Percentiles rank a stretch among this genome's conserved stretches.
Evolutionary conservation across 352 stramenopile species (phyloP).

Genomic region (Globisporangium irregulare): DNA sequence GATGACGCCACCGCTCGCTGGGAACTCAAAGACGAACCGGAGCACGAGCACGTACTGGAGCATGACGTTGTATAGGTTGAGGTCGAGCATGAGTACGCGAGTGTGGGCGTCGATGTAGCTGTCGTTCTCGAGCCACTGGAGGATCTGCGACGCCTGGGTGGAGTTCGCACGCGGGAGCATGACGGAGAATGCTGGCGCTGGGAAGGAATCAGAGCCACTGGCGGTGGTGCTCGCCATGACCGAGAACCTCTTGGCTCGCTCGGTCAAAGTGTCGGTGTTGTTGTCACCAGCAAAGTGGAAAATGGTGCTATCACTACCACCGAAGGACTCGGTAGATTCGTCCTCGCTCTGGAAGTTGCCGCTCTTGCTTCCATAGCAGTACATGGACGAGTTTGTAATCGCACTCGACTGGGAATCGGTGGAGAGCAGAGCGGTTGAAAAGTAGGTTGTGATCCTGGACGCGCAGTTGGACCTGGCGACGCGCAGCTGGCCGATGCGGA

Average conservation of each 20-base stretch:
- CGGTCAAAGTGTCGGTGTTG: constrained; percentile 24
- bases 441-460: constrained; percentile 28
- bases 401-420: not conserved
- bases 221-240: constrained; percentile 25
- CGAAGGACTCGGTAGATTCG: constrained; percentile 24
- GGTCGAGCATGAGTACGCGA: constrained; percentile 39
- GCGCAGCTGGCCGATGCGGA: constrained; percentile 48
- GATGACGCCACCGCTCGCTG: constrained; percentile 34
- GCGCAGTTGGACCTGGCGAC: constrained; percentile 35
- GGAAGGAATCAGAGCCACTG: constrained; percentile 22
- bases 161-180: constrained; percentile 29
- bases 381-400: not conserved
- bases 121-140: constrained; percentile 27
- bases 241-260: constrained; percentile 39
- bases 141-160: constrained; percentile 15
- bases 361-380: constrained; percentile 24
- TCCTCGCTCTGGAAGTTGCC: constrained; percentile 23
- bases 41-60: constrained; percentile 33
- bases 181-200: constrained; percentile 42
- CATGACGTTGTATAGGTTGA: constrained; percentile 54
- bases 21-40: constrained; percentile 49
- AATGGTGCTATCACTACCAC: constrained; percentile 1
- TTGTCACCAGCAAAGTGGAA: constrained; percentile 40
- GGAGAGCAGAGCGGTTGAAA: constrained; percentile 8
- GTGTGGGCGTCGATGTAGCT: constrained; percentile 40